Evolutionary conservation across 2,329 filamentous ascomycete species (phyloP).

Genomic region (Phaeosphaeriaceae sp.): DNA sequence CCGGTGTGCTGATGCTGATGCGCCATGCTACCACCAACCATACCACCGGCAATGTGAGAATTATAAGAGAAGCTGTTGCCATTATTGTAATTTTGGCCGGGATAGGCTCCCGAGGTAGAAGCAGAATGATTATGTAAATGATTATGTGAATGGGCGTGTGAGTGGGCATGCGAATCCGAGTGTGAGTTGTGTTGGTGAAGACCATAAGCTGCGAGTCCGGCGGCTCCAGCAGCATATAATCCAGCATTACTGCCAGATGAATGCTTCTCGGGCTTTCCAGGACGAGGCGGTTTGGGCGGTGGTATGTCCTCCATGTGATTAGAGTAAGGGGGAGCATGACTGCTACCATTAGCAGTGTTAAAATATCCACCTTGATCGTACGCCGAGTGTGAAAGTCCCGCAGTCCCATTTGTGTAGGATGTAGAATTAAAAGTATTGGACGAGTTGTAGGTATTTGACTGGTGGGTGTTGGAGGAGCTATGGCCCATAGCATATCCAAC

Average conservation of each 20-base stretch:
- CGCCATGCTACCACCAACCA: slow-evolving; percentile 40
- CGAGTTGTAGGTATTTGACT: slow-evolving; percentile 31
- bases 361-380: slow-evolving; percentile 40
- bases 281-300: slow-evolving; percentile 43
- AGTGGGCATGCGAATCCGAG: slow-evolving; percentile 27
- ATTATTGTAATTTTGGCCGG: slow-evolving; percentile 27
- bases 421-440: slow-evolving; percentile 33
- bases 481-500: slow-evolving; percentile 51
- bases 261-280: slow-evolving; percentile 52
- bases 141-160: slow-evolving; percentile 40
- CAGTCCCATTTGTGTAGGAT: slow-evolving; percentile 29
- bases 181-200: slow-evolving; percentile 50
- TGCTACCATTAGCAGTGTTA: slow-evolving; percentile 38
- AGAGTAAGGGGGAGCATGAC: slow-evolving; percentile 42
- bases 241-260: slow-evolving; percentile 52
- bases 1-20: slow-evolving; percentile 61
- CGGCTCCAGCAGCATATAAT: slow-evolving; percentile 54
- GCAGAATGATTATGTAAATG: slow-evolving; percentile 30
- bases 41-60: slow-evolving; percentile 35
- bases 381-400: slow-evolving; percentile 20
- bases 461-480: slow-evolving; percentile 33
- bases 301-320: slow-evolving; percentile 31
- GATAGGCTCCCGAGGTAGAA: slow-evolving; percentile 39
- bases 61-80: slow-evolving; percentile 24
- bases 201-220: slow-evolving; percentile 56